Base-by-base conservation (phyloP, 2,329 filamentous ascomycete species). In the Boeremia exigua region DNA sequence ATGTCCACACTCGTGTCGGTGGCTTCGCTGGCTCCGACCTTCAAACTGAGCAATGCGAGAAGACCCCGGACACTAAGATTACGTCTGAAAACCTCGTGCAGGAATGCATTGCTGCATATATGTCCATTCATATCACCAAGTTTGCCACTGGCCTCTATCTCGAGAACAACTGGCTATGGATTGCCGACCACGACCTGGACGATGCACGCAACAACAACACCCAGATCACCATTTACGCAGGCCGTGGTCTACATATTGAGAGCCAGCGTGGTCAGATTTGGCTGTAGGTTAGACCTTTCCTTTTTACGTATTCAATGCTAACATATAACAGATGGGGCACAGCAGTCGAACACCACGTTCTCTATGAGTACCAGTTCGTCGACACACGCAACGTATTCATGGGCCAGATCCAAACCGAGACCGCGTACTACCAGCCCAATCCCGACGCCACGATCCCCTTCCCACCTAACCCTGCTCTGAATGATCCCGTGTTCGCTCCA, bases 121-220 rank as follows among this genome's bases (percentile, higher is more conserved):
- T 79, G 66, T 65, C 74, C 2, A 59, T 79, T 38, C 79, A 80
- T 44, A 57, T 86, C 43, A 86, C 85, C 4, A 73, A 78, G 39
- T 77, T 79, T 11, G 82, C 78, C 1, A 87, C 86, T 2, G 69
- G 69, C 0, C 82, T 88, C 36, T 96, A 96, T 76, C 80, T 96
- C 52, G 92, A 96, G 78, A 96, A 97, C 78, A 88, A 84, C 45
- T 97, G 93, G 93, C 87, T 90, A 74, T 97, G 93, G 93, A 88
- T 92, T 28, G 86, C 93, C 0, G 93, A 97, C 25, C 70, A 73
- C 79, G 91, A 96, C 72, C 88, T 96, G 23, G 93, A 96, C 73
- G 82, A 86, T 11, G 61, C 77, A 2, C 86, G 88, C 67, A 85
- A 91, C 75, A 85, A 79, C 55, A 72, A 72, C 56, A 70, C 68